Percentiles rank a stretch among this genome's conserved stretches.
Evolutionary conservation across 257 asterid species (phyloP).

Genomic region (Galeopsis tetrahit): DNA sequence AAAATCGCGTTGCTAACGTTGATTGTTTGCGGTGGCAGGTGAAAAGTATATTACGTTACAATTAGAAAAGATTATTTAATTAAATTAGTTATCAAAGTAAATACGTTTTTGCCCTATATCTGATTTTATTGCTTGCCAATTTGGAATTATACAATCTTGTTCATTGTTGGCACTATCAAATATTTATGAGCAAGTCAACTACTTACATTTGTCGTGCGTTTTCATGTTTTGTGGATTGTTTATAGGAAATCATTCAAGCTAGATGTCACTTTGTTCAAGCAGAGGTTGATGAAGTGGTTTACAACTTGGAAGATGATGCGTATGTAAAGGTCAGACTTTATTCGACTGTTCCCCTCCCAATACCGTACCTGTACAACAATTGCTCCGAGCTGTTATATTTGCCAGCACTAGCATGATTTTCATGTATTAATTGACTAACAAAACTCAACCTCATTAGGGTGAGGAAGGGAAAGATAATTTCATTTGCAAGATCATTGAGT

Average conservation of each 20-base stretch:
- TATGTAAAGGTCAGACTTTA: conserved; percentile 51
- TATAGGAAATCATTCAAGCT: conserved; percentile 48
- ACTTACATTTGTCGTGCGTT: too few species aligned
- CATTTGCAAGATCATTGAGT: conserved; percentile 70
- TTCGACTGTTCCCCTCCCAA: background rate
- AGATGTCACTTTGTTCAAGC: conserved; percentile 53
- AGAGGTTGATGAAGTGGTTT: conserved; percentile 55
- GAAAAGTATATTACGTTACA: too few species aligned
- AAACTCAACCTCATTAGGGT: conserved; percentile 40
- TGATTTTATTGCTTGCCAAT: too few species aligned
- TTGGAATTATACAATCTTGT: background rate
- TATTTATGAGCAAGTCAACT: too few species aligned
- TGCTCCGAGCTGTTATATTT: background rate
- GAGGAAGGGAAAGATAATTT: conserved; percentile 46
- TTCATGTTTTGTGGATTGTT: conserved; percentile 1
- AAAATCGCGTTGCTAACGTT: too few species aligned
- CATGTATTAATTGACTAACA: background rate
- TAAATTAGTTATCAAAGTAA: too few species aligned
- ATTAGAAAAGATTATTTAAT: too few species aligned
- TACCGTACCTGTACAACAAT: too few species aligned
- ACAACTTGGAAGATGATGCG: conserved; percentile 64
- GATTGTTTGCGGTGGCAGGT: too few species aligned
- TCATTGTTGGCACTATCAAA: background rate
- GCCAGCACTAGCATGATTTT: background rate
- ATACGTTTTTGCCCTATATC: too few species aligned